A percentile compares a stretch with the other conserved stretches of the same genome.
phyloP scores from a whole-genome alignment of 257 asterid species.

The Verbena officinalis region DNA sequence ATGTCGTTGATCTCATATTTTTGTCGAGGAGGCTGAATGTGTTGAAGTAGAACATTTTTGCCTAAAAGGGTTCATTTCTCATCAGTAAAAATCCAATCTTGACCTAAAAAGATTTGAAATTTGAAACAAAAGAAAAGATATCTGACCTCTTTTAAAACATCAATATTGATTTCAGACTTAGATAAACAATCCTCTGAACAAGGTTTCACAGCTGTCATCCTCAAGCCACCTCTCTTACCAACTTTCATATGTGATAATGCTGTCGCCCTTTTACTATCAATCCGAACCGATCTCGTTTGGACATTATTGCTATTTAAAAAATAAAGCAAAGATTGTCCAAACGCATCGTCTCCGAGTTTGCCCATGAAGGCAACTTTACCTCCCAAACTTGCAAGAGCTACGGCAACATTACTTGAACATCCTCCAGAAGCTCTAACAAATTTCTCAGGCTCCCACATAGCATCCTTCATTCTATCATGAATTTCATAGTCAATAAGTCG shows the following conservation, averaged over 20 bases:
- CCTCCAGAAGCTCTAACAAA: constrained; percentile 91
- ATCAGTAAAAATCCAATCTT: constrained; percentile 25
- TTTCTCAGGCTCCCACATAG: constrained; percentile 76
- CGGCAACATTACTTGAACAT: constrained; percentile 83
- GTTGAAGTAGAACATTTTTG: constrained; percentile 90
- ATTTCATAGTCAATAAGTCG: constrained; percentile 74
- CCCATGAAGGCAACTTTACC: constrained; percentile 99
- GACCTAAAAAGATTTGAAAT: constrained; percentile 5
- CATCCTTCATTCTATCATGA: constrained; percentile 71
- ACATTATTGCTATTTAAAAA: constrained; percentile 64
- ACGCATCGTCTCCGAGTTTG: constrained; percentile 82
- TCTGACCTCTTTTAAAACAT: constrained; percentile 88
- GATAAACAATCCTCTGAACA: constrained; percentile 87
- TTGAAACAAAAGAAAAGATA: constrained; percentile 4
- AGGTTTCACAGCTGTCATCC: constrained; percentile 59
- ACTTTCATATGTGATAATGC: constrained; percentile 74
- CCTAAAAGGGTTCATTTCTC: constrained; percentile 50
- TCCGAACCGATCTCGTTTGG: constrained; percentile 75
- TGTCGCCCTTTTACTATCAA: constrained; percentile 62
- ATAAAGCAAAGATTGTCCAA: constrained; percentile 77
- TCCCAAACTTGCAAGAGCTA: constrained; percentile 87
- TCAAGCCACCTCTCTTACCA: constrained; percentile 74
- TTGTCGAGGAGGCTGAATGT: constrained; percentile 79
- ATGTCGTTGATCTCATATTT: constrained; percentile 71
- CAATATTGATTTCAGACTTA: constrained; percentile 76